Evolutionary conservation across 2,329 filamentous ascomycete genomes (phyloP).

Genomic region (Aspergillus sp.): DNA sequence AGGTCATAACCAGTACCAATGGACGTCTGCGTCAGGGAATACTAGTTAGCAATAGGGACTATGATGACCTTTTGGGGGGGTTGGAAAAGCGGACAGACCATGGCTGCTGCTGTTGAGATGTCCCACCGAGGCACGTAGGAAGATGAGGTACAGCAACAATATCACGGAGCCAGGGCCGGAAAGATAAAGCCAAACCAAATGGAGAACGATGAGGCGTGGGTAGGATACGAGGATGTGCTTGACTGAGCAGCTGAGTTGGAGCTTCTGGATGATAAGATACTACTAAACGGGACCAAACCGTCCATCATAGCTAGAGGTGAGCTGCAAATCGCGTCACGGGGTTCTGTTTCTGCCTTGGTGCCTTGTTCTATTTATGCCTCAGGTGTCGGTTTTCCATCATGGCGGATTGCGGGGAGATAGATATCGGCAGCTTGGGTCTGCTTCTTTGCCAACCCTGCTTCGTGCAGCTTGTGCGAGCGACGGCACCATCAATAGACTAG

Average conservation of each 20-base stretch:
- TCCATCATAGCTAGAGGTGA: slow-evolving; percentile 9
- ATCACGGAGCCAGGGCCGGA: not conserved
- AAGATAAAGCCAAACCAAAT: not conserved
- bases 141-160: not conserved
- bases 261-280: slow-evolving; percentile 3
- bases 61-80: slow-evolving; percentile 4
- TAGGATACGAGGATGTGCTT: not conserved
- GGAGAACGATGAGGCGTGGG: too few species aligned
- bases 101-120: slow-evolving; percentile 7
- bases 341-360: slow-evolving; percentile 15
- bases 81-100: slow-evolving; percentile 11
- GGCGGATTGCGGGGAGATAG: too few species aligned
- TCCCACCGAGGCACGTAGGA: not conserved
- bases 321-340: slow-evolving; percentile 23
- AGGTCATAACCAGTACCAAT: slow-evolving; percentile 99
- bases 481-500: too few species aligned
- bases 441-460: too few species aligned
- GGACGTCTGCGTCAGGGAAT: slow-evolving; percentile 61
- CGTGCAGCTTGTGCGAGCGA: too few species aligned
- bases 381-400: not conserved
- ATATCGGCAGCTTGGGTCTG: too few species aligned
- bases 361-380: not conserved
- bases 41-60: slow-evolving; percentile 5
- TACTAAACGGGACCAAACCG: not conserved
- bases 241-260: not conserved